phyloP scores from a whole-genome alignment of 164 flowering plant species.

The Piper longum region DNA sequence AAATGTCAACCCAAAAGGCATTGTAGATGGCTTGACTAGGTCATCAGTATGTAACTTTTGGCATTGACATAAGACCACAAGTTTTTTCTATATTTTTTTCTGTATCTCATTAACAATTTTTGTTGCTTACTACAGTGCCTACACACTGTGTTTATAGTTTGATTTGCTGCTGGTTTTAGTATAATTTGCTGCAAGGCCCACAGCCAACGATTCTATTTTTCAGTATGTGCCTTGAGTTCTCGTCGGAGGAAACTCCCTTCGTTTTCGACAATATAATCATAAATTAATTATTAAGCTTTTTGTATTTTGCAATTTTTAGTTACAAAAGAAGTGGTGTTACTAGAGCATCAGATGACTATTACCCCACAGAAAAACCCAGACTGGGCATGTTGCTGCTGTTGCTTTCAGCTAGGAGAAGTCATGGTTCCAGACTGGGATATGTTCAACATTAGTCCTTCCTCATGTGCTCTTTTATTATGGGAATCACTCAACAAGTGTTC shows the following conservation, averaged over 20 bases:
- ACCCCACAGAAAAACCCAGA: conserved; percentile 31
- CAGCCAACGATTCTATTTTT: conserved; percentile 42
- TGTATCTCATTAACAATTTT: neutral
- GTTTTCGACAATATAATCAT: neutral
- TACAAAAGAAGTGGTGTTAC: conserved; percentile 36
- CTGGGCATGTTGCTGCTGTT: conserved; percentile 50
- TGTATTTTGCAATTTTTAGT: conserved; percentile 14
- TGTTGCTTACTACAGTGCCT: neutral
- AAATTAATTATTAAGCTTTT: neutral
- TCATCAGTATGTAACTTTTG: conserved; percentile 4
- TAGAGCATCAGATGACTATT: conserved; percentile 62
- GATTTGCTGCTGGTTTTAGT: conserved; percentile 5
- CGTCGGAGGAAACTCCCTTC: neutral
- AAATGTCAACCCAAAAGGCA: conserved; percentile 50
- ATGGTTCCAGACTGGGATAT: conserved; percentile 75
- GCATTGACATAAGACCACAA: neutral
- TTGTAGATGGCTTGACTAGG: conserved; percentile 50
- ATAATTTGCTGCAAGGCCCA: conserved; percentile 67
- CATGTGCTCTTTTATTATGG: neutral
- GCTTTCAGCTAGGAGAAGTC: conserved; percentile 59
- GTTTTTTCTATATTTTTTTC: neutral
- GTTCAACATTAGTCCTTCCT: conserved; percentile 41
- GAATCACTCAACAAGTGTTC: neutral
- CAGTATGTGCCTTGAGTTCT: conserved; percentile 14
- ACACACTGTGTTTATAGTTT: neutral